Conservation (phyloP, 305 asterid species). For the Solanum hybrid region DNA sequence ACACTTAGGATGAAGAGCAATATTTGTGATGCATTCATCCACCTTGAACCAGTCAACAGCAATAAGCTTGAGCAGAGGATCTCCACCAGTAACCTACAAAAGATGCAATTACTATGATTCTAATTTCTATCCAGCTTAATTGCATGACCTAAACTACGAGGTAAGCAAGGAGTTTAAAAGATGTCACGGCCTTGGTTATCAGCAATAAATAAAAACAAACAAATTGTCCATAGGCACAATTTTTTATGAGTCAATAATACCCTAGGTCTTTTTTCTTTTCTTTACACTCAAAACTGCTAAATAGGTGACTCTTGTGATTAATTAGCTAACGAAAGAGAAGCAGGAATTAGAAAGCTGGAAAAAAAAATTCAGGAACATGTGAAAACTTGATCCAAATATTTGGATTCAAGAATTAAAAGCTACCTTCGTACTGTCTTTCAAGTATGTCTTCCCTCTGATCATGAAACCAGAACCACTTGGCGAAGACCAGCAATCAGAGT, state of each 20-base stretch:
- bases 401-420: constrained; percentile 5
- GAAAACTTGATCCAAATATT: constrained; percentile 30
- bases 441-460: constrained; percentile 93
- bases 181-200: not conserved
- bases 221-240: not conserved
- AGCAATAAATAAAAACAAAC: not conserved
- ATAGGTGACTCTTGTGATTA: not conserved
- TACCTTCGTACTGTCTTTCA: constrained; percentile 83
- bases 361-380: not conserved
- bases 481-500: constrained; percentile 79
- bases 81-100: constrained; percentile 86
- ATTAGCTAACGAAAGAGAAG: not conserved
- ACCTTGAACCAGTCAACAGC: constrained; percentile 98
- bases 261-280: not conserved
- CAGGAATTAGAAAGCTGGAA: not conserved
- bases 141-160: not conserved
- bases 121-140: not conserved
- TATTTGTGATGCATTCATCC: constrained; percentile 44
- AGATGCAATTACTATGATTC: not conserved
- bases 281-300: not conserved
- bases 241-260: not conserved
- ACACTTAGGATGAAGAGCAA: constrained; percentile 82
- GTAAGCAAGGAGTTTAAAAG: not conserved
- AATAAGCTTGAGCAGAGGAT: constrained; percentile 86
- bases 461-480: constrained; percentile 91